Base-by-base conservation (phyloP, 2,329 filamentous ascomycete species). In the Pyricularia sp. region DNA sequence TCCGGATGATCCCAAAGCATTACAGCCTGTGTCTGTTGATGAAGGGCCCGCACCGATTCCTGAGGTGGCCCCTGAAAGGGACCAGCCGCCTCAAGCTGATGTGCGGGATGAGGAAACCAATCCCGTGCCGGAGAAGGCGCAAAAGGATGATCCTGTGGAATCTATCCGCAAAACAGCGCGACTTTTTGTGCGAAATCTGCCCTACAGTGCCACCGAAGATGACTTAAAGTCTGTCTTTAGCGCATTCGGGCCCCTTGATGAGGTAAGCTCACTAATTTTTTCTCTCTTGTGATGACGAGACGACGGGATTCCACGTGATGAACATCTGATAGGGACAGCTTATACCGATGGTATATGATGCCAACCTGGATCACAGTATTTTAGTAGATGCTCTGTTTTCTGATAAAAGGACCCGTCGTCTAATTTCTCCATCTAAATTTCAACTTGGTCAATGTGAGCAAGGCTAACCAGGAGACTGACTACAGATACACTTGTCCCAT, bases 251-350 rank as follows among this genome's bases (percentile, higher is more conserved):
- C 82, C 85, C 69, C 80, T 97, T 65, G 87, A 94, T 85, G 94
- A 98, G 90, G 95, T 98, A 89, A 85, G 92, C 81, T 6, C 28
- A 30, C 3, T 71, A 69, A 66, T 64, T 67, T 73, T 74, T 69
- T 64, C 67, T 73, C 70, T 72, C 55, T 66, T 68, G n/a, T n/a
- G n/a, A n/a, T 63, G 23, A 23, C 69, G 69, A 66, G 69, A 61
- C 63, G 31, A 64, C 58, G 31, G 55, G 64, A 61, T 68, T 65
- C 65, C 68, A 69, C 63, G 86, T 94, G 95, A 98, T 98, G 94
- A 98, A 92, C 83, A 88, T 87, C 91, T 91, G 95, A 98, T 98
- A 98, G 95, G 95, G 95, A 98, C 95, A 98, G 89, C 94, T 93
- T 92, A 97, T 94, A 91, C 91, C 84, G 75, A 80, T 77, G 82